A percentile compares a stretch with the other conserved stretches of the same genome.
These are phyloP conservation scores for Wallacemonas sp. DNA, from an alignment of 208 protist species.

Conservation along the genomic window DNA sequence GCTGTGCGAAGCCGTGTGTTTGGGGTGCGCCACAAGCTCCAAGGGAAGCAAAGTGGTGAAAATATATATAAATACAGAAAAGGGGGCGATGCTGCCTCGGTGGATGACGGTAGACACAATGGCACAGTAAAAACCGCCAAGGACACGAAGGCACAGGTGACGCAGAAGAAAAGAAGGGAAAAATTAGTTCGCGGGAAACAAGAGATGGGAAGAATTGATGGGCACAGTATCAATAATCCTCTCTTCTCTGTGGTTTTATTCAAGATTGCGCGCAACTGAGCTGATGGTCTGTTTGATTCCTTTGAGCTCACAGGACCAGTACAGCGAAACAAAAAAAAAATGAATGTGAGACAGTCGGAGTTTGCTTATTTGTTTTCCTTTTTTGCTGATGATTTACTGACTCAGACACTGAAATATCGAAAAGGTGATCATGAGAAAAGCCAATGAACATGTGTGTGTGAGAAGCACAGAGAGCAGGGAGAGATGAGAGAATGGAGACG, in stretches of 20 bases:
- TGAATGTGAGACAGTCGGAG: neutral
- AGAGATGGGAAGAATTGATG: neutral
- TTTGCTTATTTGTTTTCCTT: too few species aligned
- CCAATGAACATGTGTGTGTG: neutral
- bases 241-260: too few species aligned
- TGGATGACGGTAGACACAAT: too few species aligned
- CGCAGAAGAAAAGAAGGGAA: neutral
- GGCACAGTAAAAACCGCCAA: too few species aligned
- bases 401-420: neutral
- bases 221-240: neutral
- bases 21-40: neutral
- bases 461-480: neutral
- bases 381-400: neutral
- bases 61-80: constrained; percentile 10
- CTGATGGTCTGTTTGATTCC: neutral
- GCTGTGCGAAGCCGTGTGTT: neutral
- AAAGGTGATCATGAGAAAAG: neutral
- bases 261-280: too few species aligned
- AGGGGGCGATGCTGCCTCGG: neutral
- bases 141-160: too few species aligned
- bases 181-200: neutral
- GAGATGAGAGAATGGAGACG: neutral
- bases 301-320: neutral
- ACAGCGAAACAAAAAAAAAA: constrained; percentile 8
- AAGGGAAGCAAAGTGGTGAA: neutral